A percentile compares a stretch with the other conserved stretches of the same genome.
These are phyloP conservation scores for Melampsora allii-populina DNA, from an alignment of 1,284 basidiomycete genomes.

Conservation along the genomic window DNA sequence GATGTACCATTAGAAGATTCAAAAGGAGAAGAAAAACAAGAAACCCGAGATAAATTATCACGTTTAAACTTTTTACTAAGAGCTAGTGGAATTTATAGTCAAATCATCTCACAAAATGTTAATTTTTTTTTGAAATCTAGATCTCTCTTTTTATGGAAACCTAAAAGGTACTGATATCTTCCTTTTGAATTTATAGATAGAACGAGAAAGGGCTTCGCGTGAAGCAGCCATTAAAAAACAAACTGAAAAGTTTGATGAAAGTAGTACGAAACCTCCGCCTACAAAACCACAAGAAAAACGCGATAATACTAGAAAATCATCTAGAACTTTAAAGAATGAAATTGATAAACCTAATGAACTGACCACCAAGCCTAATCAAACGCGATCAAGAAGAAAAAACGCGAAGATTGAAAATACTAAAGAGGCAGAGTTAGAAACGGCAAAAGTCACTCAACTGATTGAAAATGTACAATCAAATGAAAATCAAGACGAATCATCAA, in stretches of 20 bases:
- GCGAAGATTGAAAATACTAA: neutral
- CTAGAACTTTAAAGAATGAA: neutral
- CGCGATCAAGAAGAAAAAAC: slow-evolving; percentile 12
- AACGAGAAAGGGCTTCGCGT: slow-evolving; percentile 28
- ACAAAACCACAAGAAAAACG: neutral
- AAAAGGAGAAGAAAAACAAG: slow-evolving; percentile 23
- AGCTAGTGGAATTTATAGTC: slow-evolving; percentile 40
- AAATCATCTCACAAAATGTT: slow-evolving; percentile 42
- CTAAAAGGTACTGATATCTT: neutral
- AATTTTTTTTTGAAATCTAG: neutral
- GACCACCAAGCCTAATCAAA: neutral
- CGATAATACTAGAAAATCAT: slow-evolving; percentile 2
- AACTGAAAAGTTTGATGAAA: neutral
- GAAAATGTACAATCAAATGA: neutral
- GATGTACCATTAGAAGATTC: slow-evolving; percentile 5
- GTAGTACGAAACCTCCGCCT: neutral
- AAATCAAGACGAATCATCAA: slow-evolving; percentile 3
- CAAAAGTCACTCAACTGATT: slow-evolving; percentile 7
- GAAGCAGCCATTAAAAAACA: slow-evolving; percentile 26
- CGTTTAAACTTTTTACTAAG: slow-evolving; percentile 37
- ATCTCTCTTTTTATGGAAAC: neutral
- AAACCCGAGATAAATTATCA: slow-evolving; percentile 31
- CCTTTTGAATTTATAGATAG: slow-evolving; percentile 13
- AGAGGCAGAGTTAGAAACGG: slow-evolving; percentile 10
- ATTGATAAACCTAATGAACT: neutral